A percentile compares a stretch with the other conserved stretches of the same genome.
phyloP scores from a whole-genome alignment of 2,329 filamentous ascomycete genomes.

The Claviceps sp. region DNA sequence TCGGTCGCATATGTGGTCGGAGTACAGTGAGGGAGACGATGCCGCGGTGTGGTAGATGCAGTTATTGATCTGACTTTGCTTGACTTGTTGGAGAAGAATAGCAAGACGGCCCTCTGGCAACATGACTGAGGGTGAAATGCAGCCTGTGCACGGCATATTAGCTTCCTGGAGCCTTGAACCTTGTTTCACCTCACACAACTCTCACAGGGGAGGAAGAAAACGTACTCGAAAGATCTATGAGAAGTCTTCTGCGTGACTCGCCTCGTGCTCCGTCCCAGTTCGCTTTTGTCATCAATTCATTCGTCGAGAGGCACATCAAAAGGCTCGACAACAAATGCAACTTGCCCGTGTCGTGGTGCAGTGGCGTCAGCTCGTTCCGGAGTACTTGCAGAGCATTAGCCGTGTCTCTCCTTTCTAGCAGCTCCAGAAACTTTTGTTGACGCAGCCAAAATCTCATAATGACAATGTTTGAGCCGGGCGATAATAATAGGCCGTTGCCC shows the following conservation, averaged over 20 bases:
- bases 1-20: conserved; percentile 73
- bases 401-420: conserved; percentile 66
- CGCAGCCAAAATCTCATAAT: conserved; percentile 79
- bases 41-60: conserved; percentile 84
- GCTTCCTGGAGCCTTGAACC: not conserved
- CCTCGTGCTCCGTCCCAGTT: conserved; percentile 75
- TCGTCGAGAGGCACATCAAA: conserved; percentile 72
- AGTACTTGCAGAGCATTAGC: conserved; percentile 68
- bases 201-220: conserved; percentile 4
- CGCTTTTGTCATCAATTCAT: conserved; percentile 64
- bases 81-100: conserved; percentile 67
- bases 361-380: conserved; percentile 72
- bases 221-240: conserved; percentile 75
- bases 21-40: conserved; percentile 69
- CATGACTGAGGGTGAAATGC: conserved; percentile 92
- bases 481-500: conserved; percentile 55
- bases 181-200: too few relatives aligned
- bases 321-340: conserved; percentile 77
- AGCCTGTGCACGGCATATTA: conserved; percentile 37
- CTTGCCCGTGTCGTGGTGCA: conserved; percentile 64
- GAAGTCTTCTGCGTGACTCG: conserved; percentile 56
- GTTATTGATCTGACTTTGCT: conserved; percentile 65
- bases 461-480: conserved; percentile 59
- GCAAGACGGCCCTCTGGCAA: conserved; percentile 84
- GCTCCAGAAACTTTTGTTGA: conserved; percentile 89